Evolutionary conservation across 257 asterid genomes (phyloP).

Genomic region (Solanum clarkiae): DNA sequence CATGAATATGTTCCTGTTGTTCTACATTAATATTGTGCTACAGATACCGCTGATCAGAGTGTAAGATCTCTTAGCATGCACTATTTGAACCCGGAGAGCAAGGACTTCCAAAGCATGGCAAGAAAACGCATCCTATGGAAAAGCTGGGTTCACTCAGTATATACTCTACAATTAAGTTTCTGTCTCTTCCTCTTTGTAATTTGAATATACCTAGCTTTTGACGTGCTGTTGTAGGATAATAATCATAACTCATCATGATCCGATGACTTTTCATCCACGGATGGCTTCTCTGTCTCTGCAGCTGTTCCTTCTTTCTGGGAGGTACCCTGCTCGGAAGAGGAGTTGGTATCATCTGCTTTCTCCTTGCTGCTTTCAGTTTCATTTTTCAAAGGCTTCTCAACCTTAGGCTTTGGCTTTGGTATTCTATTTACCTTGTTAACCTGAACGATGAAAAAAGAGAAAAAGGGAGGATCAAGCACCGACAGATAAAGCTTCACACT

Average conservation of each 20-base stretch:
- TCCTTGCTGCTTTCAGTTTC: slow-evolving; percentile 35
- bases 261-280: slow-evolving; percentile 8
- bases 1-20: slow-evolving; percentile 5
- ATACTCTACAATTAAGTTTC: slow-evolving; percentile 4
- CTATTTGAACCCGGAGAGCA: not conserved
- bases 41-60: slow-evolving; percentile 10
- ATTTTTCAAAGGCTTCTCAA: slow-evolving; percentile 59
- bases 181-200: slow-evolving; percentile 9
- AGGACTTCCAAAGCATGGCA: slow-evolving; percentile 4
- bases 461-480: not conserved
- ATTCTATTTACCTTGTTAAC: slow-evolving; percentile 64
- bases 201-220: not conserved
- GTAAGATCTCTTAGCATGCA: slow-evolving; percentile 7
- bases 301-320: slow-evolving; percentile 32
- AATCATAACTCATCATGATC: slow-evolving; percentile 78
- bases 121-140: slow-evolving; percentile 18
- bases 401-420: slow-evolving; percentile 91
- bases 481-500: not conserved
- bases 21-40: slow-evolving; percentile 9
- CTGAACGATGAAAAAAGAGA: slow-evolving; percentile 14
- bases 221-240: not conserved
- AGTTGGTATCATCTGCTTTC: slow-evolving; percentile 22
- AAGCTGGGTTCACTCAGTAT: slow-evolving; percentile 27
- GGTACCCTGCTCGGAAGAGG: slow-evolving; percentile 38
- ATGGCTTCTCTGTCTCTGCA: slow-evolving; percentile 22